These are phyloP conservation scores for Talaromyces sp. DNA, from an alignment of 2,329 filamentous ascomycete genomes.

Conservation along the genomic window DNA sequence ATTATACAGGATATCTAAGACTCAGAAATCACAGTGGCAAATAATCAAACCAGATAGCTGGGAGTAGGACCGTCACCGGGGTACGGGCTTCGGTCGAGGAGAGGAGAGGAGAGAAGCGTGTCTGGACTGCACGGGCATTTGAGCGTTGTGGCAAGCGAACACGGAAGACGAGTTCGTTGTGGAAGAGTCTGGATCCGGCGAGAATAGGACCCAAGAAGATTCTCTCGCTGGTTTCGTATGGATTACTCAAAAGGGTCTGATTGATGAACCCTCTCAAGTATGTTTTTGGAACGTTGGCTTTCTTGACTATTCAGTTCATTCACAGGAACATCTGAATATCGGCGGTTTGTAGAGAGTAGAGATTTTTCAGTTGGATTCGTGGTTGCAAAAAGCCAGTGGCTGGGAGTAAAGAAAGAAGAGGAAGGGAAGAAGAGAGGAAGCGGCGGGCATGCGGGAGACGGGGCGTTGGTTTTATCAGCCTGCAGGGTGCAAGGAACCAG, in stretches of 20 bases:
- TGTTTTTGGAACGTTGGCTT: neutral
- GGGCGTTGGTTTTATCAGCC: slow-evolving; percentile 14
- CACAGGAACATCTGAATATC: slow-evolving; percentile 3
- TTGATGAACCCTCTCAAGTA: neutral
- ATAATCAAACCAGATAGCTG: slow-evolving; percentile 19
- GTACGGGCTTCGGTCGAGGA: slow-evolving; percentile 40
- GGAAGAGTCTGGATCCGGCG: slow-evolving; percentile 15
- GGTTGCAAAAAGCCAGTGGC: slow-evolving; percentile 16
- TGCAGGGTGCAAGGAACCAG: slow-evolving; percentile 12
- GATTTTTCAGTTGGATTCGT: neutral
- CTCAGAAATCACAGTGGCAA: slow-evolving; percentile 26
- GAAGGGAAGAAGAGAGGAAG: neutral
- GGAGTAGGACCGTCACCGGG: slow-evolving; percentile 41
- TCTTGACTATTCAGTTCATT: slow-evolving; percentile 3
- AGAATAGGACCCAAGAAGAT: slow-evolving; percentile 7
- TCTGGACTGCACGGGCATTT: slow-evolving; percentile 44
- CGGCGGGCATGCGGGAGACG: neutral
- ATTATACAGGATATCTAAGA: slow-evolving; percentile 47
- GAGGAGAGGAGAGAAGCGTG: slow-evolving; percentile 38
- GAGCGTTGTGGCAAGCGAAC: slow-evolving; percentile 31
- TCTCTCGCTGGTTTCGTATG: neutral
- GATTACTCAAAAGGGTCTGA: neutral
- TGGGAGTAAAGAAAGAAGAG: slow-evolving; percentile 14
- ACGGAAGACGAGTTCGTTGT: slow-evolving; percentile 16
- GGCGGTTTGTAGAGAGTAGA: neutral